Base-by-base conservation (phyloP, 75 land plant species). In the Selaginella moellendorffii region DNA sequence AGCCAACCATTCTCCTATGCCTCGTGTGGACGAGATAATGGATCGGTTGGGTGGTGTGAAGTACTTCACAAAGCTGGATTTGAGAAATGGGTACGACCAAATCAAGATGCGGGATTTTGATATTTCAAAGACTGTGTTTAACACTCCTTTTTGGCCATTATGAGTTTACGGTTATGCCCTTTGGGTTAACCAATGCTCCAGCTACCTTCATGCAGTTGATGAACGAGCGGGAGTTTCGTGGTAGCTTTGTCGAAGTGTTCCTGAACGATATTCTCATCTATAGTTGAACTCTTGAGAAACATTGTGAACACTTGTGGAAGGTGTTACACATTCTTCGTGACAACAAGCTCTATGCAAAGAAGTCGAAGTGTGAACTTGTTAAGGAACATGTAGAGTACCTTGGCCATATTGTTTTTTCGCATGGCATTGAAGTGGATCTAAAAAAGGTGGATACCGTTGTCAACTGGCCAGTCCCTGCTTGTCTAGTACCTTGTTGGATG, bases 51-150 rank as follows among this genome's bases (percentile, higher is more conserved):
- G 10, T 0, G 27, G 31, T 17, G 56, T 54, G 0, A 19, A 17
- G 0, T 63, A 53, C 54, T 71, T 67, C 59, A 62, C 70, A 1
- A 71, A 71, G 54, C 12, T 77, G 28, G 74, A 68, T 19, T 63
- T 77, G 30, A 18, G 63, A 22, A 59, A 30, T 19, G 71, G 79
- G 0, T 68, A 77, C 25, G 53, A 71, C 23, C 79, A 77, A 62
- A 60, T 77, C 1, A n/a, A 71, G 2, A 77, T 77, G n/a, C 31
- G 71, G 63, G 66, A 56, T 20, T 70, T 54, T 19, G 74, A 77
- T 53, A 64, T 64, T 17, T 29, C 54, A 0, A 72, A 77, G 64
- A 77, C 70, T 1, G 59, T 64, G 0, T 68, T 64, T 20, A 54
- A 69, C 9, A 71, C 79, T 0, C 53, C 71, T 27, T 77, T 68